Evolutionary conservation across 1,284 basidiomycete species (phyloP), one percentile per base, ranked within the genome.

Genomic region (Anthracocystis panici-leucophaei): DNA sequence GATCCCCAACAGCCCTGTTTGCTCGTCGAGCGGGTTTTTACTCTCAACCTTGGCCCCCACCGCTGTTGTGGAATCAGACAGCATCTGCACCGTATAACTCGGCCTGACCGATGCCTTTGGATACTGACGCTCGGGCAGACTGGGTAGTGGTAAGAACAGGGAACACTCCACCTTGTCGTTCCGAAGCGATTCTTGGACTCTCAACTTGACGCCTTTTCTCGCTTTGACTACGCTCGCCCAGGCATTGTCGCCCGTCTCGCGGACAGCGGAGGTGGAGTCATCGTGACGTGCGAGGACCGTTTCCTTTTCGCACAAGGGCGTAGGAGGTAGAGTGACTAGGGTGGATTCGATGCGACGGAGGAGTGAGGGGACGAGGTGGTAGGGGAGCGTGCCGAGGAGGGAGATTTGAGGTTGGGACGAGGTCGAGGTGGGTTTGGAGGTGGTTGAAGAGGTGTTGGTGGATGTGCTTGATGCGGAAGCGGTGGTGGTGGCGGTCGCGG

Each of bases 171-270:
- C 48, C 31, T 33, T 12, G 11, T 4, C 33, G 29, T 3, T 38
- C 51, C 5, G 35, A 5, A 64, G 21, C 18, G 56, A 53, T 41
- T 76, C 74, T 0, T 46, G 20, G 7, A 72, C 65, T 0, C 69
- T 49, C 27, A 76, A 40, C 33, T 72, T 67, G 48, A 76, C 65
- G 0, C 65, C 65, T 7, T 49, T 45, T 0, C 74, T 46, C 3
- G 61, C 65, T 31, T 72, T 72, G 35, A 76, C 68, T 9, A 76
- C 74, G 21, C 58, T 62, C 14, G 68, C 65, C 74, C 74, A 76
- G 0, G 74, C 74, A 51, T 76, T 76, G 56, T 76, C 69, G 59
- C 69, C 69, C 49, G 65, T 76, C 54, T 76, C 74, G 23, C 74
- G 61, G 5, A 76, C 51, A 2, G 50, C 55, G 2, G 69, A 72